Percentiles rank a stretch among this genome's conserved stretches.
Conservation (phyloP, 2,329 filamentous ascomycete species). For the Pezicula carpinea region DNA sequence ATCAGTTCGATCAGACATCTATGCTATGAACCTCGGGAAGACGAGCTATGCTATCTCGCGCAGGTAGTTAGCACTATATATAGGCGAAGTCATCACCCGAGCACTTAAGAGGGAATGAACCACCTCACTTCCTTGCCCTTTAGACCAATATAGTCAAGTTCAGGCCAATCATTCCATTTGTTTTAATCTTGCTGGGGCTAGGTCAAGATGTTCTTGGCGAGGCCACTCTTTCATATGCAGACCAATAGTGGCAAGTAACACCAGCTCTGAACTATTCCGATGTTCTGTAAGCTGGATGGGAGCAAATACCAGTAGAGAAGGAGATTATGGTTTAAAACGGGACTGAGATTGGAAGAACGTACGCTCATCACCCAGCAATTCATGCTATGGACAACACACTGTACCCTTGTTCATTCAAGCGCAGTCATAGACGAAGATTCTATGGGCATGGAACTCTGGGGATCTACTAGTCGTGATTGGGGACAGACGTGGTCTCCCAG, state of each 20-base stretch:
- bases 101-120: no score
- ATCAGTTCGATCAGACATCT: no score
- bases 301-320: conserved; percentile 15
- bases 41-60: no score
- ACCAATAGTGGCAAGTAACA: conserved; percentile 14
- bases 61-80: no score
- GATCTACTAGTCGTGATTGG: conserved; percentile 16
- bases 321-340: conserved; percentile 22
- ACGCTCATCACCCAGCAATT: conserved; percentile 23
- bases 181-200: no score
- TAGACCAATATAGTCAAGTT: no score
- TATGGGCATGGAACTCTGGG: conserved; percentile 24
- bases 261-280: conserved; percentile 21
- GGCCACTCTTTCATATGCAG: conserved; percentile 22
- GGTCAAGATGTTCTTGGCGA: no score
- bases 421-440: conserved; percentile 24
- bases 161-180: no score
- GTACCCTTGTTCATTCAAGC: conserved; percentile 19
- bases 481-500: conserved; percentile 17
- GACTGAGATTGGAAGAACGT: conserved; percentile 16
- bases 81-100: no score
- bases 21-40: no score
- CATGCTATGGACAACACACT: conserved; percentile 14
- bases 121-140: no score
- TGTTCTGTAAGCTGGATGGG: conserved; percentile 21